Base-by-base conservation (phyloP, 2,329 filamentous ascomycete species). In the Ophioceras dolichostomum region DNA sequence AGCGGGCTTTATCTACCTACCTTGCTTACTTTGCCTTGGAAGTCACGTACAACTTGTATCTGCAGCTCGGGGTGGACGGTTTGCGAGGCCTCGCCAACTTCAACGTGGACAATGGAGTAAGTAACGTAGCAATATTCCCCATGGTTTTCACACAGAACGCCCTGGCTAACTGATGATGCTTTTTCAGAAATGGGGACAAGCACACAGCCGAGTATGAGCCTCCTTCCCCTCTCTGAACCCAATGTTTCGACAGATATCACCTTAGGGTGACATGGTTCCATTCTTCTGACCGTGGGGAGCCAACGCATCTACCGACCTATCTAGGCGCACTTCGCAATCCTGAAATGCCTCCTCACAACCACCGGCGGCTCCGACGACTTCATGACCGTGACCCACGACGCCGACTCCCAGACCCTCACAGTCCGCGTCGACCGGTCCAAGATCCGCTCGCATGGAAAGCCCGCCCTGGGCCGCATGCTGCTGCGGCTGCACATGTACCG, bases 401-500 rank as follows among this genome's bases (percentile, higher is more conserved):
- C 57, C 14, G 49, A 59, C 5, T 57, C 61, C 29, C 51, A 70
- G 10, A 64, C 65, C 40, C 57, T 78, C 2, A 65, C 58, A 0
- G 68, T 79, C 33, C 57, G 55, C 5, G 61, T 79, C n/a, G 70
- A 78, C 51, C 62, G 67, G n/a, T 56, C 52, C 40, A 73, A 73
- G 52, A 77, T 78, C 38, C 45, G 62, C 4, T 60, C 61, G 2
- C 65, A 72, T 27, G 75, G 74, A 1, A 68, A 75, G 12, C 65
- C 67, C 0, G 70, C 73, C 0, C 63, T 81, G 4, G 71, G 75
- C 30, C 55, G 58, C 7, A 76, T 77, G 54, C 60, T 79, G 20
- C 61, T 73, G 43, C 67, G 67, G 37, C 52, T 80, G 37, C 74
- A 79, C 43, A 65, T 79, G 32, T 79, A 66, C 52, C 76, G 77